Conservation (phyloP, 2,329 filamentous ascomycete genomes). For the Cercospora citrullina region DNA sequence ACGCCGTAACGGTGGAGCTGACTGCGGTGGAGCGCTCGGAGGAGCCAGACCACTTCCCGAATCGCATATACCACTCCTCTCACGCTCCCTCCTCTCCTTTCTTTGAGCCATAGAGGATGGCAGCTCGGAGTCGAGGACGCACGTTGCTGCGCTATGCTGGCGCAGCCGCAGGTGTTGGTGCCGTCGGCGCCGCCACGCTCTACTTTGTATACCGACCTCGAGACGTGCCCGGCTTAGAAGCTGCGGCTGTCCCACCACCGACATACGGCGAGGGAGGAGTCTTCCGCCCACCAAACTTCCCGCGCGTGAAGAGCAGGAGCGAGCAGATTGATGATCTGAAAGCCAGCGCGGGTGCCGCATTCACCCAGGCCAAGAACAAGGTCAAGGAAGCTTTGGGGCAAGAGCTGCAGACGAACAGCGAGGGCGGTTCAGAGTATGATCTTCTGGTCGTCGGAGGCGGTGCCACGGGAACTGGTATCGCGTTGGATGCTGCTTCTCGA, state of each 20-base stretch:
- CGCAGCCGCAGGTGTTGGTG: constrained; percentile 58
- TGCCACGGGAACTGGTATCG: constrained; percentile 77
- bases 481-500: constrained; percentile 75
- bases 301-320: constrained; percentile 60
- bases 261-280: constrained; percentile 67
- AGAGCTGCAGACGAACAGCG: constrained; percentile 32
- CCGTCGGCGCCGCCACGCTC: constrained; percentile 56
- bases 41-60: constrained; percentile 21
- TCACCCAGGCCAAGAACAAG: constrained; percentile 49
- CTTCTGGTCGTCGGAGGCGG: constrained; percentile 77
- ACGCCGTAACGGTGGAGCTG: constrained; percentile 14
- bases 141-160: constrained; percentile 57
- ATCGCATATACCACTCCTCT: constrained; percentile 6
- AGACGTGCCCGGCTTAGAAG: constrained; percentile 69
- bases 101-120: constrained; percentile 24
- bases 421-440: constrained; percentile 60
- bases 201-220: constrained; percentile 68
- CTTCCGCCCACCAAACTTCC: constrained; percentile 67
- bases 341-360: constrained; percentile 49
- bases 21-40: constrained; percentile 2
- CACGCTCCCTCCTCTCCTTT: constrained; percentile 1
- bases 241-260: constrained; percentile 68
- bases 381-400: constrained; percentile 41
- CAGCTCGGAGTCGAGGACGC: constrained; percentile 30
- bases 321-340: constrained; percentile 66